phyloP scores from a whole-genome alignment of 306 rosid genomes.

The barrel medic (Medicago truncatula) region DNA sequence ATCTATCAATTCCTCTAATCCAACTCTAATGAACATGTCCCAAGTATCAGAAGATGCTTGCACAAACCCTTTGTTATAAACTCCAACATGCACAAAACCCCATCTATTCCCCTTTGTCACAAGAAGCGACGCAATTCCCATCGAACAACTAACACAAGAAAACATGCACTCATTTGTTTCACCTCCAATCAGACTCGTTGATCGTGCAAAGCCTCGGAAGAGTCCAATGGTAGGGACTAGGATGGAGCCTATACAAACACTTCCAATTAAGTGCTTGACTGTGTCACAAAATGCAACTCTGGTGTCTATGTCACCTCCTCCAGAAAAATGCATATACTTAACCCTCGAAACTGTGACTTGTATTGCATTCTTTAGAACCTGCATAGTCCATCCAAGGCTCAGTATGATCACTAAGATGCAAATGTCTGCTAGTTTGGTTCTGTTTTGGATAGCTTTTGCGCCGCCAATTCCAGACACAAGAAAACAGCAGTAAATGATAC shows the following conservation, averaged over 20 bases:
- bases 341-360: conserved; percentile 65
- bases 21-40: conserved; percentile 59
- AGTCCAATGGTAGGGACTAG: conserved; percentile 54
- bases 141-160: conserved; percentile 71
- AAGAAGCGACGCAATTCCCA: conserved; percentile 62
- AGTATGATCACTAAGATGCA: conserved; percentile 58
- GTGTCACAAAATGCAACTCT: conserved; percentile 53
- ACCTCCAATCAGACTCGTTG: conserved; percentile 58
- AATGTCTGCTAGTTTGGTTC: conserved; percentile 39
- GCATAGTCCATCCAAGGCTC: conserved; percentile 83
- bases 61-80: conserved; percentile 65
- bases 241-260: conserved; percentile 69
- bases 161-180: conserved; percentile 70
- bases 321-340: conserved; percentile 53
- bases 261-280: conserved; percentile 55
- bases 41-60: conserved; percentile 71
- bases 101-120: conserved; percentile 65
- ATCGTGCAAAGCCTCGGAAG: conserved; percentile 61
- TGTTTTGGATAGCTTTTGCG: conserved; percentile 56
- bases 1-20: conserved; percentile 55
- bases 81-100: conserved; percentile 84
- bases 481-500: conserved; percentile 61
- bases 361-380: conserved; percentile 65
- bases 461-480: conserved; percentile 69
- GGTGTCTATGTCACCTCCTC: conserved; percentile 44